Percentiles rank a stretch among this genome's conserved stretches.
phyloP scores from a whole-genome alignment of 1,139 yeast species.

The Hyphopichia khmerensis region DNA sequence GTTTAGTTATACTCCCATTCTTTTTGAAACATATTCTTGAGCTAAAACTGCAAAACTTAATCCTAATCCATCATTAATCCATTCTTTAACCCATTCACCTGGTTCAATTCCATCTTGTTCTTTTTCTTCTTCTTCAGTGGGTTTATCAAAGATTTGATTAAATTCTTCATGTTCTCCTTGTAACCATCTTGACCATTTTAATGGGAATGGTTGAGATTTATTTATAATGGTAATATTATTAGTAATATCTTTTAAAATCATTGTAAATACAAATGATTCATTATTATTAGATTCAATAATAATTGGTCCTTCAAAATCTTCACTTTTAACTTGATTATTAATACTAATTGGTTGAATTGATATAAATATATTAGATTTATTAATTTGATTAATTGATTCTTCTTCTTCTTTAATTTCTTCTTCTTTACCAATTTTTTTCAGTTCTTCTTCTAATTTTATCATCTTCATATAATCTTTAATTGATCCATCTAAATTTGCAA shows the following conservation, averaged over 20 bases:
- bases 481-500: conserved; percentile 80
- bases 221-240: conserved; percentile 73
- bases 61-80: conserved; percentile 84
- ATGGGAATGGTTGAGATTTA: conserved; percentile 87
- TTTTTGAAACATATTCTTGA: conserved; percentile 82
- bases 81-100: conserved; percentile 90
- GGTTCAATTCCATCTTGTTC: conserved; percentile 68
- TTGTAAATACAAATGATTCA: conserved; percentile 58
- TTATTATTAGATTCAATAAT: conserved; percentile 40
- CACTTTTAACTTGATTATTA: conserved; percentile 17
- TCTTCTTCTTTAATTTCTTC: conserved; percentile 17
- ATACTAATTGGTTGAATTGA: conserved; percentile 71
- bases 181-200: conserved; percentile 86
- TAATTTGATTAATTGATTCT: conserved; percentile 25
- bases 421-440: conserved; percentile 18
- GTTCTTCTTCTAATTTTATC: conserved; percentile 13
- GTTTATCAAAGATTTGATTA: conserved; percentile 17
- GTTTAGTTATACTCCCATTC: conserved; percentile 68
- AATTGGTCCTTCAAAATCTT: conserved; percentile 30
- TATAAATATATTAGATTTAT: conserved; percentile 68
- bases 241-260: conserved; percentile 73
- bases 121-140: conserved; percentile 4
- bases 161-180: conserved; percentile 46
- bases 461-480: conserved; percentile 45
- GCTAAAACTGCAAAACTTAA: conserved; percentile 83